Base-by-base conservation (phyloP, 495 filamentous ascomycete genomes). In the Penicillium ochrochloron region DNA sequence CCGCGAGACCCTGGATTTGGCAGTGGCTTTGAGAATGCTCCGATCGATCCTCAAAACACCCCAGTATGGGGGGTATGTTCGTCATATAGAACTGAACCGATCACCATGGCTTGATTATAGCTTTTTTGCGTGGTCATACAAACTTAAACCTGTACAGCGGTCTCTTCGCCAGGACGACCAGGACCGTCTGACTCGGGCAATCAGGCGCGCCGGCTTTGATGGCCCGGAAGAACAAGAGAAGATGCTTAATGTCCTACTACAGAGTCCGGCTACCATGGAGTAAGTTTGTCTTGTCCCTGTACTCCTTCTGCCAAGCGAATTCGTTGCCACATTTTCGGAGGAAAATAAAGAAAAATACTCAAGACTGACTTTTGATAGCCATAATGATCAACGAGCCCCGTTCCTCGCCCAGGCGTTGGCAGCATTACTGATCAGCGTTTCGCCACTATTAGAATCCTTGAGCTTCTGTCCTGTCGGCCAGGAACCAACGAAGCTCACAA, bases 61-160 rank as follows among this genome's bases (percentile, higher is more conserved):
- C 6, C 48, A 5, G 48, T 51, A 51, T 51, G 23, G 48, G 48
- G 48, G 12, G 12, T 51, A 51, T 51, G 48, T 51, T 51, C 48
- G 48, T 3, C 2, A 51, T 9, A 51, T 51, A 51, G 48, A 51
- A 23, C 48, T 51, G 23, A 51, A 51, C 23, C 48, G 48, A 29
- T 51, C 48, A 0, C 25, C 48, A 51, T 51, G 23, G 48, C 48
- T 29, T 1, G 25, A 29, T 29, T 15, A 51, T 48, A 10, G 42
- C 7, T 51, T 29, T 27, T 51, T 17, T 27, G 48, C 17, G 11
- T 23, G 2, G 1, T 29, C 48, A 29, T 51, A 51, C 48, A 7
- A 1, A 17, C 0, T 6, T 23, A 51, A 51, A 51, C 12, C 48
- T 23, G 23, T 11, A 23, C 48, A 51, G 29, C 23, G 48, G 23